Percentiles rank a stretch among this genome's conserved stretches.
phyloP scores from a whole-genome alignment of 768 basidiomycete species.

The Mycena polygramma region DNA sequence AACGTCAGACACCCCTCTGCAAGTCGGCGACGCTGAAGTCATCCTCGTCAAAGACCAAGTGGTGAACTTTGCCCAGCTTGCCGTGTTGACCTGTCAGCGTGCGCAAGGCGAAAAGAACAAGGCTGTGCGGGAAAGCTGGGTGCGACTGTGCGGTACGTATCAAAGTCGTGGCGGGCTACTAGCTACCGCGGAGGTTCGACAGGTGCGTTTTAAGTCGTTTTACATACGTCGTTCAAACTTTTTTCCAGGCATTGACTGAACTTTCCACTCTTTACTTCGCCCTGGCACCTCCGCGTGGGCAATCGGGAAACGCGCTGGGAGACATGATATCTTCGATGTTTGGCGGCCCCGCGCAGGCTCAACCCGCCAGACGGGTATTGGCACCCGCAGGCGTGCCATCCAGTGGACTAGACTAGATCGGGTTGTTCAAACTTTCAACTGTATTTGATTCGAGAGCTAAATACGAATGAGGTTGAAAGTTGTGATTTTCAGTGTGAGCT shows the following conservation, averaged over 20 bases:
- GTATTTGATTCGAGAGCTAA: neutral
- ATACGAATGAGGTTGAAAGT: neutral
- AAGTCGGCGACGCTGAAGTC: conserved; percentile 71
- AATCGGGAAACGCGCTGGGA: conserved; percentile 84
- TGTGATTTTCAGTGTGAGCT: neutral
- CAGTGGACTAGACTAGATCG: conserved; percentile 60
- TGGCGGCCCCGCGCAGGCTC: conserved; percentile 70
- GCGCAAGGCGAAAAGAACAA: conserved; percentile 85
- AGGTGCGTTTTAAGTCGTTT: conserved; percentile 57
- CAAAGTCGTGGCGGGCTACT: conserved; percentile 77
- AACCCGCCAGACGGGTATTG: conserved; percentile 58
- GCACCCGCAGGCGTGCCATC: conserved; percentile 54
- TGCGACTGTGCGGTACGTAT: conserved; percentile 87
- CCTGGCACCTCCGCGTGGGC: conserved; percentile 80
- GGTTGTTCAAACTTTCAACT: conserved; percentile 6
- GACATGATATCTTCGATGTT: conserved; percentile 93
- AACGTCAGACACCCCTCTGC: conserved; percentile 59
- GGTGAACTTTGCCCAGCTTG: conserved; percentile 93
- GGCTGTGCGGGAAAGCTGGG: conserved; percentile 84
- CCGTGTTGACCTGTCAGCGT: conserved; percentile 89
- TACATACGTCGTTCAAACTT: neutral
- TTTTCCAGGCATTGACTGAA: conserved; percentile 71
- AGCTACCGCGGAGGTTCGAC: conserved; percentile 71
- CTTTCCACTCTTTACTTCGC: conserved; percentile 87
- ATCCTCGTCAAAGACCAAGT: conserved; percentile 79